Percentiles rank a stretch among this genome's conserved stretches.
Evolutionary conservation across 345 rosid genomes (phyloP).

Genomic region (Geranium brycei): DNA sequence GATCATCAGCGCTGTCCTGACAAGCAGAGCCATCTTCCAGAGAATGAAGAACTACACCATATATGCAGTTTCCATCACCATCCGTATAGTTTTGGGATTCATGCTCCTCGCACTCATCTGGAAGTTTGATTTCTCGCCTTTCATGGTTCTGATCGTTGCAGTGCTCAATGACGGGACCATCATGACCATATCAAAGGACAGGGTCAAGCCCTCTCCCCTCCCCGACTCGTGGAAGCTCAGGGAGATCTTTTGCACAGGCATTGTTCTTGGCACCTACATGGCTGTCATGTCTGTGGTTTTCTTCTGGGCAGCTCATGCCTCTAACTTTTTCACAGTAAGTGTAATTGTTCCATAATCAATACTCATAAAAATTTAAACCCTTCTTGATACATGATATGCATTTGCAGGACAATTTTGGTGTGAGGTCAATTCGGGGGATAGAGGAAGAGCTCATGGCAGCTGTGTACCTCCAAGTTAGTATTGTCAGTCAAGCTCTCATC

Average conservation of each 20-base stretch:
- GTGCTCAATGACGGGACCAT: slow-evolving; percentile 79
- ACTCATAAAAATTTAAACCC: neutral
- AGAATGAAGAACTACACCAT: slow-evolving; percentile 98
- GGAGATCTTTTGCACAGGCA: slow-evolving; percentile 80
- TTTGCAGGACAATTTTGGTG: slow-evolving; percentile 62
- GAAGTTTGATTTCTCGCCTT: slow-evolving; percentile 90
- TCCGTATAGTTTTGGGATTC: slow-evolving; percentile 79
- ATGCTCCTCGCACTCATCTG: slow-evolving; percentile 81
- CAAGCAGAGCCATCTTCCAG: slow-evolving; percentile 91
- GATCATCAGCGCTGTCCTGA: slow-evolving; percentile 81
- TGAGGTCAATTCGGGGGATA: slow-evolving; percentile 40
- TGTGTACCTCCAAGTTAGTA: slow-evolving; percentile 90
- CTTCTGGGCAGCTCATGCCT: slow-evolving; percentile 55
- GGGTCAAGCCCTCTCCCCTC: slow-evolving; percentile 74
- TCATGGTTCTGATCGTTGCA: slow-evolving; percentile 89
- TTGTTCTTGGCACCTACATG: slow-evolving; percentile 68
- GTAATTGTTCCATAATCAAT: neutral
- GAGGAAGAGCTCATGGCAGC: slow-evolving; percentile 55
- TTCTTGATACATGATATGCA: neutral
- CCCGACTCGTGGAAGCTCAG: slow-evolving; percentile 86
- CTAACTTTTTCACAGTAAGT: slow-evolving; percentile 72
- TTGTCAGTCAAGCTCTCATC: slow-evolving; percentile 87
- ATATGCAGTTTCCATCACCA: slow-evolving; percentile 87
- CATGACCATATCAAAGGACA: slow-evolving; percentile 73
- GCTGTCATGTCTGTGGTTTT: slow-evolving; percentile 80